Evolutionary conservation across 805 yeast genomes (phyloP).

Genomic region (Hagleromyces aurorensis): DNA sequence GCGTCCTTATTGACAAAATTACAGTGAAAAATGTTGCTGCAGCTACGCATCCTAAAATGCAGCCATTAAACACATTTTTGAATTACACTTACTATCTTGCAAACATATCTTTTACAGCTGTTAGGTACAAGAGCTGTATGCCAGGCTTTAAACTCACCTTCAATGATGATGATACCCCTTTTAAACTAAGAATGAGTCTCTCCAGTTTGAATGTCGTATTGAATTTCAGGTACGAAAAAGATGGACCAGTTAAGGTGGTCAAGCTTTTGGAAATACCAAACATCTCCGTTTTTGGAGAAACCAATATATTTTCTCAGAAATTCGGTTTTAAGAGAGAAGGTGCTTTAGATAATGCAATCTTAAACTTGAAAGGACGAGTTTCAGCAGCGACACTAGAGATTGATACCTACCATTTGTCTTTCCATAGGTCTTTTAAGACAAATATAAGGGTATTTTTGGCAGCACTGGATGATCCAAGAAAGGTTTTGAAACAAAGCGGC

Average conservation of each 20-base stretch:
- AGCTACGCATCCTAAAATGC: conserved; percentile 16
- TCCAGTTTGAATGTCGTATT: conserved; percentile 32
- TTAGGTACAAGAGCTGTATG: conserved; percentile 28
- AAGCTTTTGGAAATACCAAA: conserved; percentile 33
- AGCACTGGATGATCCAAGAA: conserved; percentile 8
- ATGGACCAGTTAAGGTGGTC: conserved; percentile 6
- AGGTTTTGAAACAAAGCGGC: conserved; percentile 5
- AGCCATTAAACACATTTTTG: conserved; percentile 16
- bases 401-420: conserved; percentile 34
- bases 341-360: conserved; percentile 27
- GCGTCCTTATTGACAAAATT: conserved; percentile 20
- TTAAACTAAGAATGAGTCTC: conserved; percentile 33
- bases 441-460: conserved; percentile 24
- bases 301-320: conserved; percentile 34
- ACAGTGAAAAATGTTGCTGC: conserved; percentile 16
- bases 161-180: conserved; percentile 36
- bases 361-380: conserved; percentile 33
- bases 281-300: conserved; percentile 32
- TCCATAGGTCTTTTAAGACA: conserved; percentile 27
- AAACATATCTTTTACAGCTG: conserved; percentile 21
- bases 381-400: conserved; percentile 41
- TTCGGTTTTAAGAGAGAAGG: conserved; percentile 19
- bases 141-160: conserved; percentile 43
- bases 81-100: conserved; percentile 19
- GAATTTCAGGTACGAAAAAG: conserved; percentile 17